These are phyloP conservation scores for Andrographis paniculata DNA, from an alignment of 305 asterid species.

Conservation along the genomic window DNA sequence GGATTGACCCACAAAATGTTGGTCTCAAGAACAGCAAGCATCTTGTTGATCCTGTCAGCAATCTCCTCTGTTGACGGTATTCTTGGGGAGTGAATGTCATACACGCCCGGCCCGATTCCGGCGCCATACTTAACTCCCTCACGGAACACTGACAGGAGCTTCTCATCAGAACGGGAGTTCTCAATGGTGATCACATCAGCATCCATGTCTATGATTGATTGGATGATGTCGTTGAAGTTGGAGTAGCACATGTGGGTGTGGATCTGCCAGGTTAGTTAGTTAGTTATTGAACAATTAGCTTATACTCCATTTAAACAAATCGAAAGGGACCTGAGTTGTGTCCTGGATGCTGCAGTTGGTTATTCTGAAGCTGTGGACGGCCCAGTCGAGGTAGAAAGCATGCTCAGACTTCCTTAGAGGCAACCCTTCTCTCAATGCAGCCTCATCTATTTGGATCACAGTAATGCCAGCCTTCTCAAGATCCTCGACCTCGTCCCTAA, in stretches of 20 bases:
- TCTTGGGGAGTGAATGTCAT: conserved; percentile 38
- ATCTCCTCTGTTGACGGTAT: conserved; percentile 39
- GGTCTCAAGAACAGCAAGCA: conserved; percentile 38
- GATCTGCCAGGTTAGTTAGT: conserved; percentile 35
- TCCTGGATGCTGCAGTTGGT: conserved; percentile 57
- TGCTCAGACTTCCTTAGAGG: conserved; percentile 73
- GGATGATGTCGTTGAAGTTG: conserved; percentile 81
- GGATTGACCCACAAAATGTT: conserved; percentile 43
- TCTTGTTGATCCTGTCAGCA: conserved; percentile 35
- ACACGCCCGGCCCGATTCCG: conserved; percentile 41
- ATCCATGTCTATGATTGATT: conserved; percentile 82
- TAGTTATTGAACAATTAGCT: no score
- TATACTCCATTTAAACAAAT: no score
- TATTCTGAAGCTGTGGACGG: conserved; percentile 74
- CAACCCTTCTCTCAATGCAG: conserved; percentile 75
- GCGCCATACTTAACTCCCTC: conserved; percentile 49
- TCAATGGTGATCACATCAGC: conserved; percentile 86
- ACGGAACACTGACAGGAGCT: conserved; percentile 74
- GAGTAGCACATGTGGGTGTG: conserved; percentile 98
- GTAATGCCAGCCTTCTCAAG: conserved; percentile 70
- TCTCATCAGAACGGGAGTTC: conserved; percentile 82
- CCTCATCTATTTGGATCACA: conserved; percentile 70
- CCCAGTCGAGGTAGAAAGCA: conserved; percentile 80
- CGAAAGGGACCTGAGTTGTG: conserved; percentile 84
- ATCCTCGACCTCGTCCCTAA: conserved; percentile 77